Percentiles rank a stretch among this genome's conserved stretches.
Evolutionary conservation across 352 stramenopile genomes (phyloP).

Genomic region (Thalassiosira hispida): DNA sequence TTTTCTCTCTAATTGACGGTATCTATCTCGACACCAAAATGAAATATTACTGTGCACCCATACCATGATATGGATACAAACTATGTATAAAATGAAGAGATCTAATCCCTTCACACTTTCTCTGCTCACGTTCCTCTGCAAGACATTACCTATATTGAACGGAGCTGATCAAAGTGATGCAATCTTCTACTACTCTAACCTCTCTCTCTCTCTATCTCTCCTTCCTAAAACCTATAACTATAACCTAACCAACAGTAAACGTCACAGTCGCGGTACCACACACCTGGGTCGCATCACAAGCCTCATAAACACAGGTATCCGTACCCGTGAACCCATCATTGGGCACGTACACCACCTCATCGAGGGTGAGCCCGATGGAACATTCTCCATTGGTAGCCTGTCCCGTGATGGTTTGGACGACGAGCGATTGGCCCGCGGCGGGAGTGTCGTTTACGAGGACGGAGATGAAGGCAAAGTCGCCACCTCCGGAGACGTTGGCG

Average conservation of each 20-base stretch:
- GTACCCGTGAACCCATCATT: conserved; percentile 15
- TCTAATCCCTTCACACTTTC: neutral
- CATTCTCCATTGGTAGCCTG: conserved; percentile 29
- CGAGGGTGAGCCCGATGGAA: conserved; percentile 17
- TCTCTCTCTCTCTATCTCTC: no score
- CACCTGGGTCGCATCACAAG: conserved; percentile 9
- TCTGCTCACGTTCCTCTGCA: neutral
- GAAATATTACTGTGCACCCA: no score
- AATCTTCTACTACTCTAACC: no score
- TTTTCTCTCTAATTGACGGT: neutral
- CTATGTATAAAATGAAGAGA: neutral
- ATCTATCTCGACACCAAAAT: no score
- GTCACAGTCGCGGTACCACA: conserved; percentile 29
- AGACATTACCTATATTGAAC: neutral
- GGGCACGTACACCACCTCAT: conserved; percentile 20
- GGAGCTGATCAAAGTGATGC: no score
- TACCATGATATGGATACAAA: neutral
- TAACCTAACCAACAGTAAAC: conserved; percentile 14
- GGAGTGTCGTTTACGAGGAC: conserved; percentile 31
- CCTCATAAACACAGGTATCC: conserved; percentile 33
- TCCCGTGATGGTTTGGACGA: conserved; percentile 7
- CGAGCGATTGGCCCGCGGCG: conserved; percentile 6
- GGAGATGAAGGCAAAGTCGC: conserved; percentile 12
- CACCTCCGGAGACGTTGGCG: no score
- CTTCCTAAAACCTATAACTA: no score